Base-by-base conservation (phyloP, 768 basidiomycete genomes). In the Lepiota venenata region DNA sequence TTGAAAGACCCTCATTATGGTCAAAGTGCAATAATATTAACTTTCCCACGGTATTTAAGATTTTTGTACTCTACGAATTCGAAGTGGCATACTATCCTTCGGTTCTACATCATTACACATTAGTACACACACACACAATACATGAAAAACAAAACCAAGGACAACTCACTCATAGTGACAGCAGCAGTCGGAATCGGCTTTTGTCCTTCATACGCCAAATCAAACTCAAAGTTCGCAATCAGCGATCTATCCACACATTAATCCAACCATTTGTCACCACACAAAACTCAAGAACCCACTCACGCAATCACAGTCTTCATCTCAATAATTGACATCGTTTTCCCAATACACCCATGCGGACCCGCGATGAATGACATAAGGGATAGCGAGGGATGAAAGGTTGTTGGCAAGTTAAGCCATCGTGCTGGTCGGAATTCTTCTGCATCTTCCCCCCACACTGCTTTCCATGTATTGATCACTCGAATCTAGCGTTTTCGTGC, bases 381-480 rank as follows among this genome's bases (percentile, higher is more conserved):
- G 8, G 74, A 74, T 42, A 71, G 70, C 1, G 67, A 61, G 0
- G 73, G 50, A 55, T 72, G 68, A 61, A 70, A 74, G 1, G 58
- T 62, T 20, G 65, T 56, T 0, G 74, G 72, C 2, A 74, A 67
- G 52, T 71, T 63, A 10, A 74, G 67, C 79, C 79, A 81, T 27
- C 80, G 73, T 11, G 62, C 64, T 1, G 79, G 80, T 22, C 63
- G 70, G 62, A 79, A 80, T 32, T 75, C 73, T 59, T 78, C 76
- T 1, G 79, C 78, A 56, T 82, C 77, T 22, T 71, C 70, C 14
- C 79, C 79, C 80, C 79, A 82, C 7, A 79, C 56, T 6, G 68
- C 69, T 49, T 74, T 74, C 71, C 74, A 77, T 1, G 77, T 78
- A 56, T 82, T 81, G 40, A 79, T 66, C 3, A 74, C 75, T 29